These are phyloP conservation scores for Diaporthe australafricana DNA, from an alignment of 2,329 filamentous ascomycete species.

Conservation along the genomic window DNA sequence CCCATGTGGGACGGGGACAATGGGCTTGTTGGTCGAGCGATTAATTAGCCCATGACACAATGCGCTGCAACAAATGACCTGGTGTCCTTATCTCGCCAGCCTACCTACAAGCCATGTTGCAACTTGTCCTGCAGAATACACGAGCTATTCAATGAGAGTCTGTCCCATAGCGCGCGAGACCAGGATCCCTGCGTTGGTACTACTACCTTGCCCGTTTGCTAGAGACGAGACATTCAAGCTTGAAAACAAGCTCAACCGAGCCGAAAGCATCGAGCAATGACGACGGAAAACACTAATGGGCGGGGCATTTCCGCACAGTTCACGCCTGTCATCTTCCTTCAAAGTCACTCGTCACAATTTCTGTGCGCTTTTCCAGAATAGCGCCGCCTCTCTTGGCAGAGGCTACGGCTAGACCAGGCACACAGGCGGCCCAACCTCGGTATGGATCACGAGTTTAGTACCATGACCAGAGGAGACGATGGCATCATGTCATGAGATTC, in stretches of 20 bases:
- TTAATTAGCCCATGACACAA: conserved; percentile 6
- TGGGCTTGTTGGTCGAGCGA: conserved; percentile 6
- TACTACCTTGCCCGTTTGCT: not conserved
- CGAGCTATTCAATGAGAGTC: not conserved
- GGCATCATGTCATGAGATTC: conserved; percentile 31
- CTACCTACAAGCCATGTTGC: too few relatives aligned
- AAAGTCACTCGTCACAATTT: not conserved
- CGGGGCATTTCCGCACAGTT: not conserved
- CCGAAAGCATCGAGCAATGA: conserved; percentile 8
- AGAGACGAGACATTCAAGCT: conserved; percentile 26
- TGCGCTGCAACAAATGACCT: not conserved
- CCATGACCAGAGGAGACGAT: conserved; percentile 5
- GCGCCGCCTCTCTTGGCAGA: not conserved
- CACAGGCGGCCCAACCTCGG: conserved; percentile 15
- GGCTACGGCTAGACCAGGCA: conserved; percentile 1
- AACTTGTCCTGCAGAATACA: too few relatives aligned
- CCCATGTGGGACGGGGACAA: not conserved
- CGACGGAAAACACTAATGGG: not conserved
- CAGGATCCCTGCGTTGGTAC: not conserved
- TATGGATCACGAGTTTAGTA: conserved; percentile 4
- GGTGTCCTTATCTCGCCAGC: not conserved
- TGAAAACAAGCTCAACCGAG: conserved; percentile 25
- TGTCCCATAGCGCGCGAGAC: not conserved
- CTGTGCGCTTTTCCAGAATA: not conserved
- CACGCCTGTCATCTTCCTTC: not conserved